Evolutionary conservation across 1,284 basidiomycete species (phyloP), one percentile per base, ranked within the genome.

Genomic region (Porodaedalea pini): DNA sequence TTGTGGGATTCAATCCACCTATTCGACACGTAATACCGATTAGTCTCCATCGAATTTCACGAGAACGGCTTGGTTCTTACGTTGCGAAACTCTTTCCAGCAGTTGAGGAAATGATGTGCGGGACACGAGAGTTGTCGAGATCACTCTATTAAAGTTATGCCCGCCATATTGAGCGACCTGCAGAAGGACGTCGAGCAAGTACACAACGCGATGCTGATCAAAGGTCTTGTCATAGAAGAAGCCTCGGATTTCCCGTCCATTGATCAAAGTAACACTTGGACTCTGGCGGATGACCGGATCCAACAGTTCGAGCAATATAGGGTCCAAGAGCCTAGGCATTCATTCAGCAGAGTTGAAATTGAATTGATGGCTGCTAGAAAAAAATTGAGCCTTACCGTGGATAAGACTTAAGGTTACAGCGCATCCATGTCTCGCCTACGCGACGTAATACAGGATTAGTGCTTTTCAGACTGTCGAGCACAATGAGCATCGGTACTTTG

Each of bases 401-500:
- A 69, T 94, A 95, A 0, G 92, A 94, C 67, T 87, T 88, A n/a
- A 96, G 76, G 67, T 87, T 94, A 66, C 90, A 93, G 29, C 94
- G 82, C 88, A 98, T 93, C 94, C 94, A 98, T 0, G 93, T 94
- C 70, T 97, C 94, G 4, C 90, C 90, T 36, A 90, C 78, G 6
- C 92, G 80, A 29, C 88, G 84, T 15, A 89, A 70, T 56, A 75
- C 75, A 1, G 92, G 87, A 65, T 93, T 85, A 17, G 86, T 83
- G 52, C 78, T 85, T 65, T 86, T 87, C 37, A 98, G 72, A 0
- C 86, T 84, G 67, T 97, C 94, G 40, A 99, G 73, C 11, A 97
- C 83, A 49, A 88, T 82, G 76, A 94, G 86, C 80, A 98, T 81
- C 0, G 95, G 95, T 0, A 89, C 78, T 64, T 88, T 88, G 66